phyloP scores from a whole-genome alignment of 148 eudicot genomes.

The Rhododendron williamsianum region DNA sequence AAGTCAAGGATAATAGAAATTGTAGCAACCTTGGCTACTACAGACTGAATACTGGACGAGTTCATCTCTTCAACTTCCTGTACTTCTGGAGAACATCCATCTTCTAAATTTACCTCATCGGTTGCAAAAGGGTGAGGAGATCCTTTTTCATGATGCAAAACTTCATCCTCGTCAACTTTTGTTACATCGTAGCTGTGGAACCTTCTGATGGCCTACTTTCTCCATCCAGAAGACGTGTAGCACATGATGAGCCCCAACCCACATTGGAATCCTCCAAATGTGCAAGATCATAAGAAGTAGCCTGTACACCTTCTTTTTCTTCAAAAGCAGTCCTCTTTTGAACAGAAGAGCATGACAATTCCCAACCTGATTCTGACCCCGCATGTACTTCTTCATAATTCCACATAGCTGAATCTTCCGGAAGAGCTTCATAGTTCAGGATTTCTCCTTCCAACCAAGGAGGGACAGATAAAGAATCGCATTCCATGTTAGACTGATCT shows the following conservation, averaged over 20 bases:
- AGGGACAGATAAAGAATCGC: constrained; percentile 5
- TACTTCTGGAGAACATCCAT: constrained; percentile 10
- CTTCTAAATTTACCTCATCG: constrained; percentile 7
- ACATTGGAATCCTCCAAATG: constrained; percentile 13
- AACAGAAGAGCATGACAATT: not conserved
- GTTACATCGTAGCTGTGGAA: not conserved
- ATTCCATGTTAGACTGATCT: too few species aligned
- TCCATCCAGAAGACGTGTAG: constrained; percentile 4
- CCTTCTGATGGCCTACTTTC: not conserved
- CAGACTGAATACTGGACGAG: constrained; percentile 27
- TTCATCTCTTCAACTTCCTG: constrained; percentile 13
- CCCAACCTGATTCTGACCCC: constrained; percentile 8
- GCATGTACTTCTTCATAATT: constrained; percentile 7
- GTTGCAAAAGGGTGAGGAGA: not conserved
- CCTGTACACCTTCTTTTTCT: constrained; percentile 4
- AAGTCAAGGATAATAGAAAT: not conserved
- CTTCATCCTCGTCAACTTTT: not conserved
- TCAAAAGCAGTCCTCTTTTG: not conserved
- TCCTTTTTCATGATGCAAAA: not conserved
- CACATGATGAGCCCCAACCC: constrained; percentile 17
- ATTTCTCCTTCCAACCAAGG: constrained; percentile 10
- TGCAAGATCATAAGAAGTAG: constrained; percentile 8
- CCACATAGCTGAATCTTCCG: not conserved
- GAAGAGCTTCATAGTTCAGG: not conserved
- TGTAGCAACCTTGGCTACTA: constrained; percentile 32